These are phyloP conservation scores for Cytospora piceae DNA, from an alignment of 2,329 filamentous ascomycete genomes.

Conservation along the genomic window DNA sequence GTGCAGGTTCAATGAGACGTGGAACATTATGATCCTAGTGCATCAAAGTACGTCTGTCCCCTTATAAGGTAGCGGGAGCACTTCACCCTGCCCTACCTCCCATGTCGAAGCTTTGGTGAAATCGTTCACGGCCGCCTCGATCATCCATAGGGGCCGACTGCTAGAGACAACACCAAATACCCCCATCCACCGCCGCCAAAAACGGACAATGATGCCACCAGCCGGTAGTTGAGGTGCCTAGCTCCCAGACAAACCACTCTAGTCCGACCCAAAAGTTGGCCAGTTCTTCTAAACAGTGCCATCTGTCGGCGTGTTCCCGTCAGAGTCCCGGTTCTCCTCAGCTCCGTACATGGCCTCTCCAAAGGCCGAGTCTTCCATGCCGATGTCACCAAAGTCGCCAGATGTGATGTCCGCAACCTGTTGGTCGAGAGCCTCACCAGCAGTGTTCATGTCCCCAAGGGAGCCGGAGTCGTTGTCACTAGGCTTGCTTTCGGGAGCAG, in stretches of 20 bases:
- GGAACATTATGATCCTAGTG: background rate
- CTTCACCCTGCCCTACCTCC: background rate
- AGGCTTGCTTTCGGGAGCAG: conserved; percentile 9
- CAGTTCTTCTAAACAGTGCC: conserved; percentile 33
- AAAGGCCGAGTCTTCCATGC: conserved; percentile 80
- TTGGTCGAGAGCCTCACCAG: conserved; percentile 69
- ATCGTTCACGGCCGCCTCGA: background rate
- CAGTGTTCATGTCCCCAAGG: conserved; percentile 63
- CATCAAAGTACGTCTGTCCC: background rate
- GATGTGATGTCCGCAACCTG: conserved; percentile 52
- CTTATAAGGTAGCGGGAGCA: background rate
- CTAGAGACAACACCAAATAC: background rate
- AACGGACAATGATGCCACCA: background rate
- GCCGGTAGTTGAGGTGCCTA: background rate
- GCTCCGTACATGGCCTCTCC: conserved; percentile 79
- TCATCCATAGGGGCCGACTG: background rate
- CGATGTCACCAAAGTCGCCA: conserved; percentile 59
- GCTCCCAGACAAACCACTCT: background rate
- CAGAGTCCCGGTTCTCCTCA: conserved; percentile 38
- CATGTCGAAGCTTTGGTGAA: background rate
- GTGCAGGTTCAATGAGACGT: background rate
- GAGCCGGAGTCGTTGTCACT: conserved; percentile 62
- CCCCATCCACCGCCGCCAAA: background rate
- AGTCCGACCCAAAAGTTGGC: background rate
- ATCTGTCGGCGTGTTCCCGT: conserved; percentile 43